A percentile compares a stretch with the other conserved stretches of the same genome.
Evolutionary conservation across 2,329 filamentous ascomycete genomes (phyloP).

Genomic region (Calonectria henricotiae): DNA sequence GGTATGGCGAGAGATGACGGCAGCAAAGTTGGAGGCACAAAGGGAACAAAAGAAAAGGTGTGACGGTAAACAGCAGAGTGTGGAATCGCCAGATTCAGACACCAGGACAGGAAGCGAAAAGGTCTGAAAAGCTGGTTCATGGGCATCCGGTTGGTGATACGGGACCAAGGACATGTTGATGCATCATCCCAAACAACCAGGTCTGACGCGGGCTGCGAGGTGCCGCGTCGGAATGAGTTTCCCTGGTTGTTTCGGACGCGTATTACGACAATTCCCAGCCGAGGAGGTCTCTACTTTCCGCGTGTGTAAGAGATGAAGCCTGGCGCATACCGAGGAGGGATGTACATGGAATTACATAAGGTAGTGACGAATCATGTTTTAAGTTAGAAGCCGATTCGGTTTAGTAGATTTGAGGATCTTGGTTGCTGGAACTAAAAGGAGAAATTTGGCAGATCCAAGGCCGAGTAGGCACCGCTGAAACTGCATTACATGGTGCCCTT

Average conservation of each 20-base stretch:
- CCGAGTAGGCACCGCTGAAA: not conserved
- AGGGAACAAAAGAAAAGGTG: not conserved
- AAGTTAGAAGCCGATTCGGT: slow-evolving; percentile 10
- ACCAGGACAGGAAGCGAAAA: slow-evolving; percentile 24
- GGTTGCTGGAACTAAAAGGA: slow-evolving; percentile 13
- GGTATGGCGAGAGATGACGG: slow-evolving; percentile 59
- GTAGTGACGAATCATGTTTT: slow-evolving; percentile 24
- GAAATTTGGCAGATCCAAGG: slow-evolving; percentile 14
- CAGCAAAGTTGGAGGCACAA: slow-evolving; percentile 46
- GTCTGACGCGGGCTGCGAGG: slow-evolving; percentile 1
- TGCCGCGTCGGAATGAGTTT: slow-evolving; percentile 33
- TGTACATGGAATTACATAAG: slow-evolving; percentile 23
- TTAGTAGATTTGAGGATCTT: slow-evolving; percentile 22
- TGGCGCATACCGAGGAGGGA: slow-evolving; percentile 18
- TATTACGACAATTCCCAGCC: slow-evolving; percentile 26
- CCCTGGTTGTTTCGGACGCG: slow-evolving; percentile 31
- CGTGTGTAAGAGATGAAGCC: slow-evolving; percentile 16
- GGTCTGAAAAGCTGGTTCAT: slow-evolving; percentile 27
- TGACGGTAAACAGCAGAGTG: not conserved
- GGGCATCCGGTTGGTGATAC: slow-evolving; percentile 16
- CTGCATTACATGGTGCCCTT: slow-evolving; percentile 15
- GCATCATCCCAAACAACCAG: slow-evolving; percentile 11
- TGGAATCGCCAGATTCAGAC: not conserved
- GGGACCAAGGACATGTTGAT: slow-evolving; percentile 1
- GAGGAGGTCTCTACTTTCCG: slow-evolving; percentile 7